phyloP scores from a whole-genome alignment of 1,284 basidiomycete species.

The Trichosporon sp. region DNA sequence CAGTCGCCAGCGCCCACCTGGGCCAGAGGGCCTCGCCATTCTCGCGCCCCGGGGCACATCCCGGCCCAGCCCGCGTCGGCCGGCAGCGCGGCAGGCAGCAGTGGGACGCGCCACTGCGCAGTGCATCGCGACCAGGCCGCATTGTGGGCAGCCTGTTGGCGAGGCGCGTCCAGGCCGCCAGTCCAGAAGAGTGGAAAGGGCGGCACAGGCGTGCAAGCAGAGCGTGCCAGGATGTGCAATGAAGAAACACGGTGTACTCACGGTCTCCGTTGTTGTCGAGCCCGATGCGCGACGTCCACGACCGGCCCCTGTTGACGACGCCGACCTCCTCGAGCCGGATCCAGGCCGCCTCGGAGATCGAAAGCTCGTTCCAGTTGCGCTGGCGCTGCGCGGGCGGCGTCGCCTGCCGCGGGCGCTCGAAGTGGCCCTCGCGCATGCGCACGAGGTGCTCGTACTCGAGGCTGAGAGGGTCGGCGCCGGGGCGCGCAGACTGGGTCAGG shows the following conservation, averaged over 20 bases:
- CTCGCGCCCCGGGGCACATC: background rate
- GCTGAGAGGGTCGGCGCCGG: conserved; percentile 3
- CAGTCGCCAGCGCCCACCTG: background rate
- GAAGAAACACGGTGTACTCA: conserved; percentile 15
- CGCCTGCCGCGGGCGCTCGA: conserved; percentile 2
- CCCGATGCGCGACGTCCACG: conserved; percentile 21
- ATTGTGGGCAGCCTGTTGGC: background rate
- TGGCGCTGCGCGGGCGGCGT: background rate
- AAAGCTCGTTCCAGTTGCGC: conserved; percentile 18
- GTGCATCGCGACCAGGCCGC: background rate
- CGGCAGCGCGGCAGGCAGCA: too few species aligned
- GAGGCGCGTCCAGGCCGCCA: background rate
- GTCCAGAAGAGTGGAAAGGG: background rate
- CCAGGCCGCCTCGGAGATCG: conserved; percentile 28
- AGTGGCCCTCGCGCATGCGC: conserved; percentile 23
- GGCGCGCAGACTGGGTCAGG: conserved; percentile 4
- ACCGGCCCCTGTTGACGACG: conserved; percentile 20
- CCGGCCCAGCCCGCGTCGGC: background rate
- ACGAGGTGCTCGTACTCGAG: conserved; percentile 19
- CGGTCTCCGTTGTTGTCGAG: conserved; percentile 25
- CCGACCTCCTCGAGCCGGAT: conserved; percentile 28
- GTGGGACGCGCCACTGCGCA: too few species aligned
- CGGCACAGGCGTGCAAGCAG: background rate
- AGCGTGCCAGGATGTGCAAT: background rate
- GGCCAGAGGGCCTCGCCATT: background rate